Conservation (phyloP, 495 filamentous ascomycete genomes). For the Podospora pseudopauciseta region DNA sequence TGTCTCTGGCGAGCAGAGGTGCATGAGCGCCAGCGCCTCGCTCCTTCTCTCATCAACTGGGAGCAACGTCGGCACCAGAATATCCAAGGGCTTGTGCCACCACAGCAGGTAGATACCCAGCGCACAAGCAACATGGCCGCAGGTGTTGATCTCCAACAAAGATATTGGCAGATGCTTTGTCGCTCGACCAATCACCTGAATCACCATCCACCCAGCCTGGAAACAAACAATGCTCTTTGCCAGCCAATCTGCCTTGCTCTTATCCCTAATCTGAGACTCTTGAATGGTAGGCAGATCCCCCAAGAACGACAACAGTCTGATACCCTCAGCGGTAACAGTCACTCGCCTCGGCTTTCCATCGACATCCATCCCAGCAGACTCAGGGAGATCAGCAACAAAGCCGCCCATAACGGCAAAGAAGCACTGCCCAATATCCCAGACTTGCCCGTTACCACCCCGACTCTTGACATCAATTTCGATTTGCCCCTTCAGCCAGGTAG, state of each 20-base stretch:
- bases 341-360: neutral
- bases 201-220: conserved; percentile 36
- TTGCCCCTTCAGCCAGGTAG: neutral
- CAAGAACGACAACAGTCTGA: neutral
- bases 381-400: neutral
- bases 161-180: neutral
- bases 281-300: neutral
- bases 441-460: neutral
- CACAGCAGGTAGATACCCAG: conserved; percentile 31
- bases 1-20: conserved; percentile 8
- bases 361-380: neutral
- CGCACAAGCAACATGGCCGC: conserved; percentile 38
- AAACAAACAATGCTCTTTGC: conserved; percentile 18
- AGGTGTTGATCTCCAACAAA: conserved; percentile 33
- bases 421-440: neutral
- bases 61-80: conserved; percentile 12
- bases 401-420: neutral
- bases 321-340: neutral
- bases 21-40: conserved; percentile 11
- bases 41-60: neutral
- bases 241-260: conserved; percentile 19
- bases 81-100: conserved; percentile 18
- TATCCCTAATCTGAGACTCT: conserved; percentile 14
- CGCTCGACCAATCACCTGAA: conserved; percentile 26
- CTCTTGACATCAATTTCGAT: neutral